phyloP scores from a whole-genome alignment of 164 flowering plant genomes.

The Liriodendron chinense region DNA sequence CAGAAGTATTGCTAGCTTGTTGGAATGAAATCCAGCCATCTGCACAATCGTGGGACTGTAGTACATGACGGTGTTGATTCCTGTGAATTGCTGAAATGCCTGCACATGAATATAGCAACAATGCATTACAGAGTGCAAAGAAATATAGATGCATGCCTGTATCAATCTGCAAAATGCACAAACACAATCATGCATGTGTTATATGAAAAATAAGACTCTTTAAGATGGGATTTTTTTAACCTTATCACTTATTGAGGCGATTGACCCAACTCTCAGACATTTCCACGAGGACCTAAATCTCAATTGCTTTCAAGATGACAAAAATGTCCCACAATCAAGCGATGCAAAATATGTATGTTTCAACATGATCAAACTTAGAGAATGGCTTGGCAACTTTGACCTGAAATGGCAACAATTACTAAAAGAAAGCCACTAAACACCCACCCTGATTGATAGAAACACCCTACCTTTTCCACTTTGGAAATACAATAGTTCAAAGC shows the following conservation, averaged over 20 bases:
- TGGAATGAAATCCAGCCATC: constrained; percentile 92
- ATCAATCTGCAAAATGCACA: not conserved
- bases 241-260: not conserved
- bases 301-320: not conserved
- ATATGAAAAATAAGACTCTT: no score
- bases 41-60: constrained; percentile 98
- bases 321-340: not conserved
- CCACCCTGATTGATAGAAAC: no score
- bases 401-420: no score
- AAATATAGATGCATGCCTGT: not conserved
- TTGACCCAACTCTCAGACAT: constrained; percentile 1
- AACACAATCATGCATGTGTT: no score
- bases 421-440: no score
- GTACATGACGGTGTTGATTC: constrained; percentile 98
- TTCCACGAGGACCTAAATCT: not conserved
- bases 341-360: not conserved
- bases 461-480: no score
- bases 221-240: not conserved
- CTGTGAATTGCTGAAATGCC: constrained; percentile 97
- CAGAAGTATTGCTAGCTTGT: constrained; percentile 75
- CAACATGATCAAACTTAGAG: not conserved
- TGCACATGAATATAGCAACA: constrained; percentile 26
- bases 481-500: no score
- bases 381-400: not conserved
- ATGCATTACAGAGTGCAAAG: not conserved